Evolutionary conservation across 306 rosid genomes (phyloP), one percentile per base, ranked within the genome.

Genomic region (Erythrophleum fordii): DNA sequence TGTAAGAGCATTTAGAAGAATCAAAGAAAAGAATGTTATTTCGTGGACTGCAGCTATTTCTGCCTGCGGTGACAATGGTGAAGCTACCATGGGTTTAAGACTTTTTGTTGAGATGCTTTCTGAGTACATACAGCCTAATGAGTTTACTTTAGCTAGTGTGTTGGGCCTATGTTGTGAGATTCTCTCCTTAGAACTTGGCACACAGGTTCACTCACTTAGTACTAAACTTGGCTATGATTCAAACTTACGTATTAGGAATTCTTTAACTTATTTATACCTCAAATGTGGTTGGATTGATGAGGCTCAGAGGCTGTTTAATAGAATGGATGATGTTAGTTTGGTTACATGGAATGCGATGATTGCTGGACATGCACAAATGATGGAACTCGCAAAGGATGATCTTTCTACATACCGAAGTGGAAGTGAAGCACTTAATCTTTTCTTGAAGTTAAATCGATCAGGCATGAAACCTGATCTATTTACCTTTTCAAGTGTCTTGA

Each of bases 291-390:
- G 85, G 84, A 78, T 91, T 53, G 76, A 45, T 66, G 96, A 91
- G 83, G 97, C 98, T 80, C 86, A 78, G 31, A 83, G 58, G 59
- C 72, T 95, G 78, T 90, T 93, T 80, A 78, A 85, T 60, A 87
- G 86, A 79, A 87, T 81, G 91, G 88, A 82, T 69, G 77, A 64
- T 65, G 46, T 37, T 31, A 88, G 77, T 85, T 86, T 93, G 92
- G 83, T 95, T 67, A 85, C 98, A 28, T 93, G 99, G 98, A 95
- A 95, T 77, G 88, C 94, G 6, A 90, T 93, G 97, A 93, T 95
- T 80, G 91, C 98, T 9, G 98, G 97, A 13, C 88, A 88, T 58
- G 89, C 90, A 39, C 90, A 93, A 80, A 85, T 89, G 86, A 91
- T 91, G 91, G 93, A 90, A 41, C 79, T 65, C 71, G 84, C 85